Conservation (phyloP, 2,329 filamentous ascomycete genomes). For the Monosporascus sp. region DNA sequence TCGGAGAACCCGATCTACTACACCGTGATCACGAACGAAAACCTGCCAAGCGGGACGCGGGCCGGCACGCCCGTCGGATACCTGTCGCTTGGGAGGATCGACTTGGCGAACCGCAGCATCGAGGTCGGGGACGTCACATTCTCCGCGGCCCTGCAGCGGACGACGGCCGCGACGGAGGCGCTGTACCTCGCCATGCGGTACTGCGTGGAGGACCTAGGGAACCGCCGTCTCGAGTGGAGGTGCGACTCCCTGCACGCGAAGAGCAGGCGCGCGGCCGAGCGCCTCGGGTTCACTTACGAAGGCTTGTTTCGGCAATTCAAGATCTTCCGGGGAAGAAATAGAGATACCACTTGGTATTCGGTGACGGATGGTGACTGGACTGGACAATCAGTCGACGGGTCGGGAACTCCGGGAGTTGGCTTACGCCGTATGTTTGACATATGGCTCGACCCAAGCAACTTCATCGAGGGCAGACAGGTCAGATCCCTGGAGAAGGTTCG, state of each 20-base stretch:
- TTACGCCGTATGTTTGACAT: background rate
- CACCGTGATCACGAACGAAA: background rate
- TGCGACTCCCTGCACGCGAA: background rate
- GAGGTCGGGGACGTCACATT: conserved; percentile 1
- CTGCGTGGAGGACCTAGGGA: background rate
- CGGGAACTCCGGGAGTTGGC: background rate
- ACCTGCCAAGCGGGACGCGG: background rate
- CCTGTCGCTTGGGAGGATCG: background rate
- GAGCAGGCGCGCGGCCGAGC: conserved; percentile 1
- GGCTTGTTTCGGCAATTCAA: background rate
- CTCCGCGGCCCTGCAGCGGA: background rate
- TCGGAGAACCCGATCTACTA: background rate
- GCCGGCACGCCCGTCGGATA: background rate
- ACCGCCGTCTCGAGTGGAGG: background rate
- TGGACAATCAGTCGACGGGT: background rate
- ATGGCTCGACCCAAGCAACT: background rate
- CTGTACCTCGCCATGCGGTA: conserved; percentile 2
- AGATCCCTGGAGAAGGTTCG: background rate
- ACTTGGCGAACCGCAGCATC: background rate
- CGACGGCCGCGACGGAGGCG: background rate
- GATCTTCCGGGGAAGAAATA: conserved; percentile 1
- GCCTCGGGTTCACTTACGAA: conserved; percentile 1
- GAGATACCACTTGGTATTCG: background rate
- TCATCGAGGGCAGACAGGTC: background rate
- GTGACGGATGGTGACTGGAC: background rate